Evolutionary conservation across 441 rosid genomes (phyloP).

Genomic region (Populus hybrid): DNA sequence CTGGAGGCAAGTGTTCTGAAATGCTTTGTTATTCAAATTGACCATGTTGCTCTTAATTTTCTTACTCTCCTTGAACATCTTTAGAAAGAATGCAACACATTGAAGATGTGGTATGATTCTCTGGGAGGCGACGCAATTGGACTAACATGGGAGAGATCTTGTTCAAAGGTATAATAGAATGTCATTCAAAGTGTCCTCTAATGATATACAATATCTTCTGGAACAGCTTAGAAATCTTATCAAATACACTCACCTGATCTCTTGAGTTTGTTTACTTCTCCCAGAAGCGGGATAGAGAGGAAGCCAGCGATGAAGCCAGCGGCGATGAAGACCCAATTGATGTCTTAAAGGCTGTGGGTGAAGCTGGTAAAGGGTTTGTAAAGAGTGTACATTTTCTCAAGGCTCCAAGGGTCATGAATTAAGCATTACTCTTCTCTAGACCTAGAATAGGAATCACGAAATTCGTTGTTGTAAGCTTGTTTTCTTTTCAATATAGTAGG

Average conservation of each 20-base stretch:
- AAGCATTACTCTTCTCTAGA: background rate
- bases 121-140: slow-evolving; percentile 88
- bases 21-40: background rate
- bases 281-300: slow-evolving; percentile 81
- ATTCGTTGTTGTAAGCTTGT: background rate
- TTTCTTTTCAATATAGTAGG: background rate
- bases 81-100: slow-evolving; percentile 54
- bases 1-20: slow-evolving; percentile 50
- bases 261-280: background rate
- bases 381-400: slow-evolving; percentile 64
- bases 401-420: slow-evolving; percentile 45
- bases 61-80: slow-evolving; percentile 15
- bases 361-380: slow-evolving; percentile 84
- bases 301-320: slow-evolving; percentile 37
- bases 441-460: background rate
- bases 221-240: background rate
- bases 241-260: background rate
- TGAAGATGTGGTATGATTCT: slow-evolving; percentile 87
- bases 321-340: slow-evolving; percentile 41
- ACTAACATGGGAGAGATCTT: slow-evolving; percentile 61
- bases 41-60: background rate
- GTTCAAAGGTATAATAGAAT: slow-evolving; percentile 52
- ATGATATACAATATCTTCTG: background rate
- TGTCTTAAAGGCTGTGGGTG: slow-evolving; percentile 55
- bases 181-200: background rate